These are phyloP conservation scores for Wickerhamiella sorbophila DNA, from an alignment of 805 yeast species.

Conservation along the genomic window DNA sequence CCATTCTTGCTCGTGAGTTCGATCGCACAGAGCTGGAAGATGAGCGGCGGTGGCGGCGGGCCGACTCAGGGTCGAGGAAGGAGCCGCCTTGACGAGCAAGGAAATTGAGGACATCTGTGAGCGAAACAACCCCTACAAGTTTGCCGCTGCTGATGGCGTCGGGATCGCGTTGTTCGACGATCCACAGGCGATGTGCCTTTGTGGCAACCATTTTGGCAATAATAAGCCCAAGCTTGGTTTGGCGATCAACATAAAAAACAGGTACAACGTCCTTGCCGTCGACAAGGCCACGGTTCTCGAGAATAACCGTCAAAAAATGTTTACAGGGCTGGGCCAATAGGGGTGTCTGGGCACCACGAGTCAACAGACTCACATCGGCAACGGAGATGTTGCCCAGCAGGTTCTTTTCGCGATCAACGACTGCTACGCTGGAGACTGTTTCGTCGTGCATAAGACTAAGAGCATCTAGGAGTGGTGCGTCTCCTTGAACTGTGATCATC, in stretches of 20 bases:
- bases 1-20: conserved; percentile 9
- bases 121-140: conserved; percentile 77
- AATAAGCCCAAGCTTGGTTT: conserved; percentile 70
- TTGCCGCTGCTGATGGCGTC: conserved; percentile 41
- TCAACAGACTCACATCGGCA: conserved; percentile 81
- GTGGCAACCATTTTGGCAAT: conserved; percentile 94
- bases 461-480: conserved; percentile 76
- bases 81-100: conserved; percentile 65
- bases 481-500: conserved; percentile 76
- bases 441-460: conserved; percentile 69
- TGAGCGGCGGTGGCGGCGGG: conserved; percentile 71
- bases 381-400: conserved; percentile 86
- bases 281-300: conserved; percentile 77
- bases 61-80: conserved; percentile 65
- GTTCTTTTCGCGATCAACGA: conserved; percentile 62
- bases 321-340: conserved; percentile 69
- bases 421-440: conserved; percentile 82
- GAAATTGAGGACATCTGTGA: conserved; percentile 77
- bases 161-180: conserved; percentile 23
- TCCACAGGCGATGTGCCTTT: conserved; percentile 60
- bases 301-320: conserved; percentile 74
- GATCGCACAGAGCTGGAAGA: conserved; percentile 18
- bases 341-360: conserved; percentile 76
- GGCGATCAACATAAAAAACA: conserved; percentile 77
- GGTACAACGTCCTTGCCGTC: conserved; percentile 96